Evolutionary conservation across 768 basidiomycete species (phyloP).

Genomic region (Suillus paluster): DNA sequence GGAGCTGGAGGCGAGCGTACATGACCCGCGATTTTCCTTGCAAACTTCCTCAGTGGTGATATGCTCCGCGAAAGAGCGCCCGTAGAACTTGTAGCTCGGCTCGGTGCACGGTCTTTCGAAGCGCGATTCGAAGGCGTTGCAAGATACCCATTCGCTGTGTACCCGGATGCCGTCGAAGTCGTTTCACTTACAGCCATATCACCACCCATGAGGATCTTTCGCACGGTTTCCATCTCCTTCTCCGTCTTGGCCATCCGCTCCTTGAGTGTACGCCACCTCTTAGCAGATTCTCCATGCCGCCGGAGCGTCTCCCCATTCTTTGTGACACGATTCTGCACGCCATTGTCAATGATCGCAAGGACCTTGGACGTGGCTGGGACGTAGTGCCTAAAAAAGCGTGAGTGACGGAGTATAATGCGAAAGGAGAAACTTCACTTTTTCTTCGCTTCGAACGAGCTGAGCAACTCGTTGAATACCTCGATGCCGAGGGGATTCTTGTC

Average conservation of each 20-base stretch:
- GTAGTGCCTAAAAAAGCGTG: constrained; percentile 69
- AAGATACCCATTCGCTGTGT: constrained; percentile 61
- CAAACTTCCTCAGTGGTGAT: constrained; percentile 81
- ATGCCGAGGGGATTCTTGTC: constrained; percentile 58
- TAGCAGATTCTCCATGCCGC: constrained; percentile 86
- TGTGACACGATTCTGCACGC: constrained; percentile 89
- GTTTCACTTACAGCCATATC: constrained; percentile 66
- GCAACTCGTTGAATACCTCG: constrained; percentile 67
- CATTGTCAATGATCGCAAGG: constrained; percentile 91
- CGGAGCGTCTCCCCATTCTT: constrained; percentile 96
- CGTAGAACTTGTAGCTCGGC: constrained; percentile 41
- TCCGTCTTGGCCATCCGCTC: constrained; percentile 84
- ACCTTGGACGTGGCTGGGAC: constrained; percentile 93
- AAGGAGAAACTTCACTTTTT: constrained; percentile 65
- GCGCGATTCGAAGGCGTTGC: constrained; percentile 61
- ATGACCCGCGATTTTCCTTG: constrained; percentile 65
- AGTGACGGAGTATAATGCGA: constrained; percentile 15
- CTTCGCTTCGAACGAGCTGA: constrained; percentile 85
- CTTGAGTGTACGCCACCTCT: constrained; percentile 80
- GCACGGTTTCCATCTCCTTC: constrained; percentile 76
- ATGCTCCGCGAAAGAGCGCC: constrained; percentile 75
- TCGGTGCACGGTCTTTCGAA: constrained; percentile 45
- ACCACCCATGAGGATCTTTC: constrained; percentile 54
- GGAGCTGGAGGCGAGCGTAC: constrained; percentile 43
- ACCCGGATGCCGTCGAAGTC: constrained; percentile 70